Evolutionary conservation across 306 rosid genomes (phyloP).

Genomic region (Prunus davidiana): DNA sequence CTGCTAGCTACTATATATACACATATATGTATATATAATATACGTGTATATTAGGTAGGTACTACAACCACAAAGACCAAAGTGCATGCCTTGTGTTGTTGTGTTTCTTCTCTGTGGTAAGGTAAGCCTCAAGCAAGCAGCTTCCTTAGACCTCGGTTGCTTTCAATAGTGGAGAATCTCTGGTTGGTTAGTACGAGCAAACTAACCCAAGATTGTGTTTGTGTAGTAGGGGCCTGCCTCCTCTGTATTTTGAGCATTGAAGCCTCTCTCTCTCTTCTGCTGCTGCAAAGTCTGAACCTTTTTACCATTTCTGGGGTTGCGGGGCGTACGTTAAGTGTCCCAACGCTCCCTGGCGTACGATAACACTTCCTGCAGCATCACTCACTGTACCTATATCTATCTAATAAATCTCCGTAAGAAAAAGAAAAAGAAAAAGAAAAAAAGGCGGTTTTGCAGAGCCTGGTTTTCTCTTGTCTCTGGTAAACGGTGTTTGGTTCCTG

Average conservation of each 20-base stretch:
- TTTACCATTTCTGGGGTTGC: conserved; percentile 1
- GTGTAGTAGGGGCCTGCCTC: conserved; percentile 1
- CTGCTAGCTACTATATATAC: background rate
- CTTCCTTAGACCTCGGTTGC: background rate
- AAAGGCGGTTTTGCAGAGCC: conserved; percentile 21
- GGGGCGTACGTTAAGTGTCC: conserved; percentile 15
- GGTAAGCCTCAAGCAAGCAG: background rate
- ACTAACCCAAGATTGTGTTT: background rate
- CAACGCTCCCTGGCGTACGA: conserved; percentile 24
- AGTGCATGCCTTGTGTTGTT: conserved; percentile 6
- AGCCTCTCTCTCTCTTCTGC: background rate
- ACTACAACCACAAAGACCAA: background rate
- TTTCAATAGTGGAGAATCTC: background rate
- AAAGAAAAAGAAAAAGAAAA: background rate
- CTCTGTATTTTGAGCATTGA: background rate
- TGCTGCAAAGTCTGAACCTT: background rate
- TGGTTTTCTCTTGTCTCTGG: conserved; percentile 27
- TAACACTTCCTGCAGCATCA: conserved; percentile 8
- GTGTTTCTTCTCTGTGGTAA: background rate
- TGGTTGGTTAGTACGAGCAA: conserved; percentile 6
- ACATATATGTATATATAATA: background rate
- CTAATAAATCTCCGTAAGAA: background rate
- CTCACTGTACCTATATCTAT: background rate
- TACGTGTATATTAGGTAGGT: too few species aligned
- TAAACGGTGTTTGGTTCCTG: conserved; percentile 30